These are phyloP conservation scores for Flaveria sonorensis DNA, from an alignment of 129 eudicot species.

Conservation along the genomic window DNA sequence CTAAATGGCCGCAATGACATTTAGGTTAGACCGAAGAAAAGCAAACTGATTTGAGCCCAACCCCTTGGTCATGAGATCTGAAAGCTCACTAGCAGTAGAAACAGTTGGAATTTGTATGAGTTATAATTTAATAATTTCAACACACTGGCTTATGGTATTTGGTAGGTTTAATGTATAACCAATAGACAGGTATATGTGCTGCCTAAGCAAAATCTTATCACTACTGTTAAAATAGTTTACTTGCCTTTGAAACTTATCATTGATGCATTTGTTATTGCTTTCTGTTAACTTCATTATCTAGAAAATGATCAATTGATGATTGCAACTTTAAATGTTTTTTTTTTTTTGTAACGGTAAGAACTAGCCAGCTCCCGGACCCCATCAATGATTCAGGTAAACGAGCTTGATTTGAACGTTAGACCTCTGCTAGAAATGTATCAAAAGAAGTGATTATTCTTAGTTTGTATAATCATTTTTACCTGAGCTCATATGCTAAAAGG, in stretches of 20 bases:
- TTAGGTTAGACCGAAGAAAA: too few relatives aligned
- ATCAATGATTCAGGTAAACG: not conserved
- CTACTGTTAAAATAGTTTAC: not conserved
- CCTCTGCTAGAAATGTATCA: not conserved
- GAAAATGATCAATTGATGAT: not conserved
- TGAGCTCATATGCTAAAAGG: not conserved
- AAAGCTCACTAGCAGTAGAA: too few relatives aligned
- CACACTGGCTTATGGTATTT: not conserved
- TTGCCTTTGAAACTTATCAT: not conserved
- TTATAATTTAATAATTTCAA: not conserved
- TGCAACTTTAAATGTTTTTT: not conserved
- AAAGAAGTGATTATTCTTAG: not conserved
- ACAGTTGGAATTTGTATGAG: not conserved
- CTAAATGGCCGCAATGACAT: too few relatives aligned
- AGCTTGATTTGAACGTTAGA: not conserved
- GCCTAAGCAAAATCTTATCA: not conserved
- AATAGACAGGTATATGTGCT: not conserved
- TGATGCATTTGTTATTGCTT: not conserved
- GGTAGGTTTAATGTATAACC: not conserved
- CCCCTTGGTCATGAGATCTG: too few relatives aligned
- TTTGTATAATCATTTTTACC: not conserved
- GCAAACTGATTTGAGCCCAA: too few relatives aligned
- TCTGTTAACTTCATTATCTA: not conserved
- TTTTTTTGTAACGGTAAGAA: not conserved
- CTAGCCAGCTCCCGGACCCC: not conserved